These are phyloP conservation scores for Auricularia cornea DNA, from an alignment of 768 basidiomycete genomes.

Conservation along the genomic window DNA sequence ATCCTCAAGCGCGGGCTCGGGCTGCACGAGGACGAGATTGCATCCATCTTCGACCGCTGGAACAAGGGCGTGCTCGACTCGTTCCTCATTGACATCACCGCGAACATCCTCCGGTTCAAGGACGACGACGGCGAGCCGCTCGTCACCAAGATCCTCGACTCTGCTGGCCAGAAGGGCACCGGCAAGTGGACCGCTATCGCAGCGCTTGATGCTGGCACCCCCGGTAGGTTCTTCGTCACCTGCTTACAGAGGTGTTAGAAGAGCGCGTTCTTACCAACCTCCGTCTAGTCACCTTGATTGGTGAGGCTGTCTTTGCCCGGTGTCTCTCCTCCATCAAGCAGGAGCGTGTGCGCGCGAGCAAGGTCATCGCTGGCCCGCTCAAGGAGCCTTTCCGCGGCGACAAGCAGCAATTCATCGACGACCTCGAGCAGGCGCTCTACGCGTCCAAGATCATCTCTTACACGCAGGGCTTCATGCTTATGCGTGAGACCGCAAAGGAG, in stretches of 20 bases:
- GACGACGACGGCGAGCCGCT: conserved; percentile 91
- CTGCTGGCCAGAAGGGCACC: conserved; percentile 98
- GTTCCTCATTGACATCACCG: conserved; percentile 97
- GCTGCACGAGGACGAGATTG: conserved; percentile 79
- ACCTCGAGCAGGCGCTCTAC: conserved; percentile 97
- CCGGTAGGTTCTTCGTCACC: conserved; percentile 42
- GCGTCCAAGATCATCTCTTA: conserved; percentile 99
- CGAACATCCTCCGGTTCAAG: conserved; percentile 94
- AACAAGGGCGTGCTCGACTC: conserved; percentile 99
- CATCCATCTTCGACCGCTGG: conserved; percentile 89
- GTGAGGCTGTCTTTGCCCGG: conserved; percentile 98
- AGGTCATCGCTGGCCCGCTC: conserved; percentile 81
- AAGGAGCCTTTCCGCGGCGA: conserved; percentile 93
- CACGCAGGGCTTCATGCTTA: conserved; percentile 99
- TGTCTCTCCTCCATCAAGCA: conserved; percentile 96
- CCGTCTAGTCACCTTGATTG: conserved; percentile 90
- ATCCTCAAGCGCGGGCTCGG: conserved; percentile 96
- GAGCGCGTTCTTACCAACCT: conserved; percentile 2
- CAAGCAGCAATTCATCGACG: conserved; percentile 98
- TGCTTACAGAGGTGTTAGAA: conserved; percentile 1
- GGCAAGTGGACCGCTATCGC: conserved; percentile 99
- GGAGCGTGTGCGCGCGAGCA: conserved; percentile 90
- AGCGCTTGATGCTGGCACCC: conserved; percentile 85
- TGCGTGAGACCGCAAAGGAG: conserved; percentile 97
- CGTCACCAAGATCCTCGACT: conserved; percentile 88